These are phyloP conservation scores for Lentinula detonsa DNA, from an alignment of 768 basidiomycete genomes.

Conservation along the genomic window DNA sequence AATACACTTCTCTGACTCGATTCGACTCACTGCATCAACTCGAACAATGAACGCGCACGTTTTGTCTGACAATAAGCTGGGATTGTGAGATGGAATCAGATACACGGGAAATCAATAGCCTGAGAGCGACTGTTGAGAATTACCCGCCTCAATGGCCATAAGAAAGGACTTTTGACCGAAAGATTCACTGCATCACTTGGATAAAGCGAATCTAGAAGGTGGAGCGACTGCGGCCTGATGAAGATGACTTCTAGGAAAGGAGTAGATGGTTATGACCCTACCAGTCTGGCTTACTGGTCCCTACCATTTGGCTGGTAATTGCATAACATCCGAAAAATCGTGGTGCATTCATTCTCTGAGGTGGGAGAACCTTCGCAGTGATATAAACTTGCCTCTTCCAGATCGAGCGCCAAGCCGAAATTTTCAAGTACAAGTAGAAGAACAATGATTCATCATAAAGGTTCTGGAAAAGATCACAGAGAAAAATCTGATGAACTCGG, in stretches of 20 bases:
- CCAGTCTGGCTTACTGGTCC: background rate
- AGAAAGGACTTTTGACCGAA: background rate
- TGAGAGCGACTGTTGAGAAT: background rate
- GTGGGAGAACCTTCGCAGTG: background rate
- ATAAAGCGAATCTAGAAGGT: background rate
- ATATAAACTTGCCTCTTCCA: background rate
- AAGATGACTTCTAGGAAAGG: background rate
- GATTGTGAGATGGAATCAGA: background rate
- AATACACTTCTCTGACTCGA: background rate
- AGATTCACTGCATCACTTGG: background rate
- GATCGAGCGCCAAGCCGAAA: background rate
- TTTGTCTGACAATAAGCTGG: background rate
- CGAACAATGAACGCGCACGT: background rate
- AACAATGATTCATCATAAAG: background rate
- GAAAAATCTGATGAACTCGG: background rate
- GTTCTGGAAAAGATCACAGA: background rate
- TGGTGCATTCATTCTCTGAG: background rate
- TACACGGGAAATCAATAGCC: background rate
- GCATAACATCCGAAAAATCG: background rate
- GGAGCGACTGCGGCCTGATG: background rate
- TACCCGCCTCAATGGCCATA: background rate
- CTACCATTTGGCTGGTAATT: background rate
- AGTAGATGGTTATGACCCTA: background rate
- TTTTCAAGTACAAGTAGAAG: background rate
- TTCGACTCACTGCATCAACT: background rate